These are phyloP conservation scores for Phaeoacremonium minimum DNA, from an alignment of 2,329 filamentous ascomycete species.

Conservation along the genomic window DNA sequence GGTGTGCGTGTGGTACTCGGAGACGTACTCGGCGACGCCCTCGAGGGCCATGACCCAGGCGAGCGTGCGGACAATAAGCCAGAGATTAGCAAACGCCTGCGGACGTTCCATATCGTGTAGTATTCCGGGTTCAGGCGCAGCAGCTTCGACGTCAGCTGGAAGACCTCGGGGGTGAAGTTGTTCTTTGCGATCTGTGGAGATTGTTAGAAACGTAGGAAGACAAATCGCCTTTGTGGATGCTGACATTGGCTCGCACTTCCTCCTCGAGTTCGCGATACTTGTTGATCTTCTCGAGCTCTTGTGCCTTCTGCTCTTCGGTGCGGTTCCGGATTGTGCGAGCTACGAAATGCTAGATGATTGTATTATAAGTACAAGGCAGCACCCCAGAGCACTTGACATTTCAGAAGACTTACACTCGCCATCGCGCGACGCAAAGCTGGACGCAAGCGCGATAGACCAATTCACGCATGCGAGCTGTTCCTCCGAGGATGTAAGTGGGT, in stretches of 20 bases:
- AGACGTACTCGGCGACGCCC: conserved; percentile 49
- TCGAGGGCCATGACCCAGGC: conserved; percentile 49
- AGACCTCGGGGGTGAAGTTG: conserved; percentile 50
- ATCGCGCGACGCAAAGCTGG: no score
- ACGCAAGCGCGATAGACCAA: no score
- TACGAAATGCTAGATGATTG: conserved; percentile 82
- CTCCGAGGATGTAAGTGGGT: no score
- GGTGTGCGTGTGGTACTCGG: conserved; percentile 52
- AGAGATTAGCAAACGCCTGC: conserved; percentile 65
- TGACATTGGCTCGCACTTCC: conserved; percentile 62
- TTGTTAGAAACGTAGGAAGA: background rate
- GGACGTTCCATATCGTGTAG: conserved; percentile 88
- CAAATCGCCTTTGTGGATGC: conserved; percentile 3
- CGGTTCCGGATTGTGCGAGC: conserved; percentile 60
- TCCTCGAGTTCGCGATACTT: conserved; percentile 71
- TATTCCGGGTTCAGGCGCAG: conserved; percentile 79
- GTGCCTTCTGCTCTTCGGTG: conserved; percentile 66
- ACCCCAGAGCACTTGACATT: no score
- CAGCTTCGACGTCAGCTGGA: conserved; percentile 68
- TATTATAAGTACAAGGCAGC: no score
- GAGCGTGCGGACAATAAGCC: conserved; percentile 50
- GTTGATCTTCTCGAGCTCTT: conserved; percentile 71
- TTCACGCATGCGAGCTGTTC: no score
- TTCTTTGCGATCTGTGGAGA: conserved; percentile 37
- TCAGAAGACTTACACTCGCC: no score